Evolutionary conservation across 805 yeast species (phyloP).

Genomic region (Wickerhamia fluorescens): DNA sequence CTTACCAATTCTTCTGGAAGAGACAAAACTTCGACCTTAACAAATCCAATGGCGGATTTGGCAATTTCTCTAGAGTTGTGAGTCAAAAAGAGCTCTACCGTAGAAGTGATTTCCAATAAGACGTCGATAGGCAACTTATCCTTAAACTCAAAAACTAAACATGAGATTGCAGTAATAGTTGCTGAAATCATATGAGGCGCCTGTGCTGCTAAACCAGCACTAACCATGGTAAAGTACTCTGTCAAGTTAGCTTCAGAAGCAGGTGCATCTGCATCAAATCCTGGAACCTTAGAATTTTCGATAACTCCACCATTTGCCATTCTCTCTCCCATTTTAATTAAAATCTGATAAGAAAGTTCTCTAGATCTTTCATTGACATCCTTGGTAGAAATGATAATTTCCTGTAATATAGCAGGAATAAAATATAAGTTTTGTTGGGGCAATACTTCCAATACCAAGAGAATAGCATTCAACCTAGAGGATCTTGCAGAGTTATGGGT

Average conservation of each 20-base stretch:
- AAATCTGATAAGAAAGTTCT: conserved; percentile 64
- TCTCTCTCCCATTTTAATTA: conserved; percentile 73
- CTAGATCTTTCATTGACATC: conserved; percentile 91
- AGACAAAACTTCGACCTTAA: conserved; percentile 78
- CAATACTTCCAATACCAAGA: conserved; percentile 49
- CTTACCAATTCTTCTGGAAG: conserved; percentile 73
- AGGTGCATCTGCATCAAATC: conserved; percentile 56
- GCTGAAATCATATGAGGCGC: conserved; percentile 96
- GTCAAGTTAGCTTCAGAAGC: conserved; percentile 60
- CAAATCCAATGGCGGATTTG: conserved; percentile 89
- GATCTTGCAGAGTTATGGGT: conserved; percentile 74
- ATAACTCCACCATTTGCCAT: conserved; percentile 68
- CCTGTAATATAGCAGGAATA: conserved; percentile 78
- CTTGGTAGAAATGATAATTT: conserved; percentile 83
- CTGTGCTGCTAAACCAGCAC: conserved; percentile 94
- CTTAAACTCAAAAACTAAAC: conserved; percentile 82
- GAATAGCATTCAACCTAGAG: conserved; percentile 65
- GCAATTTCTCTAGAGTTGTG: conserved; percentile 91
- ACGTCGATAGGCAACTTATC: conserved; percentile 52
- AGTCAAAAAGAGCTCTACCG: conserved; percentile 84
- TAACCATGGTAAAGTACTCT: conserved; percentile 86
- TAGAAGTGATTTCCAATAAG: conserved; percentile 69
- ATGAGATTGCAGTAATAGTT: conserved; percentile 77
- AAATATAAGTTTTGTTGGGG: conserved; percentile 65
- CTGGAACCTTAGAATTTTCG: conserved; percentile 58